phyloP scores from a whole-genome alignment of 164 flowering plant genomes.

The Paratinospora sagittata region DNA sequence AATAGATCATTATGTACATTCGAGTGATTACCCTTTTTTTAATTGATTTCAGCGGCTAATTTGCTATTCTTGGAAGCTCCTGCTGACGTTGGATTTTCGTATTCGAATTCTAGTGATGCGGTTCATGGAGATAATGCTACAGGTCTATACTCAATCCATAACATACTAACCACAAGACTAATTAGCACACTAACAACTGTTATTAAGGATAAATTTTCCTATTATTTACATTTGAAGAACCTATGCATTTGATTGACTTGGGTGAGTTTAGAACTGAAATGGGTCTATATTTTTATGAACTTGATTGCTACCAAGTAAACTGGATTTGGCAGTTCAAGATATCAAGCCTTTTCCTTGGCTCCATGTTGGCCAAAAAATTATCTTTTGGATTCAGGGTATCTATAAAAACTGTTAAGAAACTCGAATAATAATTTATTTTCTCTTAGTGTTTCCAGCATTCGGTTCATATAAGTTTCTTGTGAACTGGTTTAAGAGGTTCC shows the following conservation, averaged over 20 bases:
- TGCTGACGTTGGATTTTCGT: constrained; percentile 60
- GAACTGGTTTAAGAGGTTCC: constrained; percentile 75
- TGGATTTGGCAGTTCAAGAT: neutral
- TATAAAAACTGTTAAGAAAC: neutral
- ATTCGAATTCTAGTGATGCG: constrained; percentile 40
- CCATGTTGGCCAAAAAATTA: neutral
- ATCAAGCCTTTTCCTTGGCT: neutral
- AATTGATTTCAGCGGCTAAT: constrained; percentile 41
- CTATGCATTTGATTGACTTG: no score
- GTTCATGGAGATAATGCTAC: constrained; percentile 40
- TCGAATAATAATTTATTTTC: neutral
- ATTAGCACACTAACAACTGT: neutral
- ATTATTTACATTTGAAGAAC: no score
- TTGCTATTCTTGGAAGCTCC: constrained; percentile 56
- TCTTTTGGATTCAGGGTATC: neutral
- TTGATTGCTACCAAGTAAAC: neutral
- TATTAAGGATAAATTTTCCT: neutral
- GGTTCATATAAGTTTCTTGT: constrained; percentile 57
- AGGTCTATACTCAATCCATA: constrained; percentile 20
- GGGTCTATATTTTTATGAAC: no score
- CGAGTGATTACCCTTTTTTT: neutral
- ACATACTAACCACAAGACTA: no score
- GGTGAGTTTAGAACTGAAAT: no score
- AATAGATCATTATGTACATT: neutral
- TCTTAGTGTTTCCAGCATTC: constrained; percentile 31